These are phyloP conservation scores for Phytophthora foliorum DNA, from an alignment of 352 stramenopile genomes.

Conservation along the genomic window DNA sequence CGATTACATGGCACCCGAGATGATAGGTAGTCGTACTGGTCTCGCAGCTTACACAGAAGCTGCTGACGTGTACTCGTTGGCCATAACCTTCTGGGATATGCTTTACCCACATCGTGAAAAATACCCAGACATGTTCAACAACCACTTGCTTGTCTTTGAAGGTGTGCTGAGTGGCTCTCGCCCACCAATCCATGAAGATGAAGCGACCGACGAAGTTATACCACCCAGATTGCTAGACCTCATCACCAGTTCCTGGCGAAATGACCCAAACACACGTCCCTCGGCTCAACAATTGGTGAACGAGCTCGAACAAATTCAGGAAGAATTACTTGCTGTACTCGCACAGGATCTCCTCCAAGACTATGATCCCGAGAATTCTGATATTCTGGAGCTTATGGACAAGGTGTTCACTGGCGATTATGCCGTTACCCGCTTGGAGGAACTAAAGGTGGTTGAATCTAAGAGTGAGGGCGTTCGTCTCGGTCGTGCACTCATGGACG, in stretches of 20 bases:
- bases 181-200: conserved; percentile 37
- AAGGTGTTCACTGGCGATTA: conserved; percentile 41
- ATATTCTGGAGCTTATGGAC: conserved; percentile 2
- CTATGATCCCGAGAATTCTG: conserved; percentile 17
- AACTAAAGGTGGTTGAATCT: conserved; percentile 32
- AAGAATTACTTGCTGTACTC: conserved; percentile 53
- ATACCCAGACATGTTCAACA: conserved; percentile 46
- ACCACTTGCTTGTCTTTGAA: conserved; percentile 62
- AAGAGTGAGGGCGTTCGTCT: conserved; percentile 48
- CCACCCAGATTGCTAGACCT: conserved; percentile 54
- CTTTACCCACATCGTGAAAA: conserved; percentile 54
- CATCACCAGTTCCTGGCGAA: conserved; percentile 58
- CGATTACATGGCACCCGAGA: conserved; percentile 79
- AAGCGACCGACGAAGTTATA: conserved; percentile 23
- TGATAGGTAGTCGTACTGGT: conserved; percentile 58
- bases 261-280: conserved; percentile 51
- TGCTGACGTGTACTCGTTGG: conserved; percentile 76
- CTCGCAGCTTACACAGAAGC: conserved; percentile 59
- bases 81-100: conserved; percentile 83
- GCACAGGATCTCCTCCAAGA: conserved; percentile 48
- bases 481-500: conserved; percentile 70
- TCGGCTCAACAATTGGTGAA: conserved; percentile 48
- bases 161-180: conserved; percentile 49
- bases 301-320: conserved; percentile 61
- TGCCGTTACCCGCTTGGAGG: conserved; percentile 39